Percentiles rank a stretch among this genome's conserved stretches.
These are phyloP conservation scores for Cercis canadensis DNA, from an alignment of 306 rosid species.

Conservation along the genomic window DNA sequence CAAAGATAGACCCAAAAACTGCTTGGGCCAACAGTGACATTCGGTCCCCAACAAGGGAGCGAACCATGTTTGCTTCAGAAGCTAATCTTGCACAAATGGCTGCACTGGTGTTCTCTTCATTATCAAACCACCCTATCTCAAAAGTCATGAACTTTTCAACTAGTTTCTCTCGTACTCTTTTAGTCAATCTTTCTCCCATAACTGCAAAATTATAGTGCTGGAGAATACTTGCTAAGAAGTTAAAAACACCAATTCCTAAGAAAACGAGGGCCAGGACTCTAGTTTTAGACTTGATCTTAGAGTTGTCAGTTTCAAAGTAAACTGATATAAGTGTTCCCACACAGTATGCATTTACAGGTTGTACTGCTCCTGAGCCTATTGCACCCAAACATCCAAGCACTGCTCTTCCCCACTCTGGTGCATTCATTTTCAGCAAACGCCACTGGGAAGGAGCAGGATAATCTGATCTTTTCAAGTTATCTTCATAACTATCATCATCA, in stretches of 20 bases:
- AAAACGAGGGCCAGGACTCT: constrained; percentile 62
- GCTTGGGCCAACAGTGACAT: constrained; percentile 82
- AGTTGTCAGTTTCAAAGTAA: constrained; percentile 59
- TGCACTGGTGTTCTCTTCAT: constrained; percentile 89
- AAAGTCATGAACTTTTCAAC: constrained; percentile 73
- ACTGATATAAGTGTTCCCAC: constrained; percentile 77
- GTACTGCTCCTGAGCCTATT: constrained; percentile 85
- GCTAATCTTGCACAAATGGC: constrained; percentile 84
- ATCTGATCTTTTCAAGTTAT: constrained; percentile 41
- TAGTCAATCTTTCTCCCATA: constrained; percentile 87
- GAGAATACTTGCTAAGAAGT: constrained; percentile 74
- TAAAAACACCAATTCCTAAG: constrained; percentile 77
- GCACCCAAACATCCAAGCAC: constrained; percentile 86
- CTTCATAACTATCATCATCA: constrained; percentile 65
- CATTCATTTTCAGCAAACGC: constrained; percentile 75
- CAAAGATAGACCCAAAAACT: constrained; percentile 69
- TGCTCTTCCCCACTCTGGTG: constrained; percentile 81
- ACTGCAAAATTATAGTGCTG: constrained; percentile 82
- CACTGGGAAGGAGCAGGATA: constrained; percentile 74
- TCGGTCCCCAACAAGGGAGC: constrained; percentile 86
- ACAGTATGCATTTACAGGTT: constrained; percentile 78
- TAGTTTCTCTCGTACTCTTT: constrained; percentile 75
- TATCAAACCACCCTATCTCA: constrained; percentile 90
- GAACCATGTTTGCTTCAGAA: constrained; percentile 80
- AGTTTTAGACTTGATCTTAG: constrained; percentile 62